phyloP scores from a whole-genome alignment of 2,329 filamentous ascomycete genomes.

The Cladophialophora psammophila region DNA sequence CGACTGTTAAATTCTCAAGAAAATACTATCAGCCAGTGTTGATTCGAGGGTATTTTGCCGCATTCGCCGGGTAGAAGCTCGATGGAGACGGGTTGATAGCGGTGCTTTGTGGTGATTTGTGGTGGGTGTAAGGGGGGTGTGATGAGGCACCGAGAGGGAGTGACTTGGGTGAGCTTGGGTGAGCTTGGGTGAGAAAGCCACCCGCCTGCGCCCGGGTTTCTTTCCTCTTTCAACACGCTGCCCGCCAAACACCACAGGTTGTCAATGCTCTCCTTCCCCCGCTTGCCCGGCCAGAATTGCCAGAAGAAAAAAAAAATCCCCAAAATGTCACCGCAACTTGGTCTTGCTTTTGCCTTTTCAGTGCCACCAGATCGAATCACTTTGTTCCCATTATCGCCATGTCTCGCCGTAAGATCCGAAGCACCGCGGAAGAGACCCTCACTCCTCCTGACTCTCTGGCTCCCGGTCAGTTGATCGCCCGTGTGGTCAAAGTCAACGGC shows the following conservation, averaged over 20 bases:
- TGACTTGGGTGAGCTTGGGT: too few relatives aligned
- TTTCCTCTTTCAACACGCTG: not conserved
- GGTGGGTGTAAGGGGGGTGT: too few relatives aligned
- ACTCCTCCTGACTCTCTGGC: constrained; percentile 63
- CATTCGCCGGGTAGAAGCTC: not conserved
- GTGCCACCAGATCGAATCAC: constrained; percentile 3
- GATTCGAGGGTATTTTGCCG: not conserved
- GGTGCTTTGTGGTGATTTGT: too few relatives aligned
- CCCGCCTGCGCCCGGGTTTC: not conserved
- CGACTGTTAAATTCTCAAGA: not conserved
- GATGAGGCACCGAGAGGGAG: not conserved
- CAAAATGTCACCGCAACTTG: constrained; percentile 10
- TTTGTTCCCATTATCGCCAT: constrained; percentile 21
- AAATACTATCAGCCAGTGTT: not conserved
- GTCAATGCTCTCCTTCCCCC: not conserved
- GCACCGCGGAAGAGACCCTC: constrained; percentile 76
- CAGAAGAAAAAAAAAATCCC: not conserved
- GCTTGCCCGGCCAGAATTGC: not conserved
- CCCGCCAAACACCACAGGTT: too few relatives aligned
- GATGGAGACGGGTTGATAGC: not conserved
- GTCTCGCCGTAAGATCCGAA: constrained; percentile 78
- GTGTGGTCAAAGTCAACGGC: constrained; percentile 80
- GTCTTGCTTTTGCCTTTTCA: not conserved
- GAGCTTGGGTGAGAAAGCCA: not conserved
- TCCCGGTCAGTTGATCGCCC: constrained; percentile 70